Conservation (phyloP, 2,329 filamentous ascomycete species). For the Ophiostoma novo-ulmi region DNA sequence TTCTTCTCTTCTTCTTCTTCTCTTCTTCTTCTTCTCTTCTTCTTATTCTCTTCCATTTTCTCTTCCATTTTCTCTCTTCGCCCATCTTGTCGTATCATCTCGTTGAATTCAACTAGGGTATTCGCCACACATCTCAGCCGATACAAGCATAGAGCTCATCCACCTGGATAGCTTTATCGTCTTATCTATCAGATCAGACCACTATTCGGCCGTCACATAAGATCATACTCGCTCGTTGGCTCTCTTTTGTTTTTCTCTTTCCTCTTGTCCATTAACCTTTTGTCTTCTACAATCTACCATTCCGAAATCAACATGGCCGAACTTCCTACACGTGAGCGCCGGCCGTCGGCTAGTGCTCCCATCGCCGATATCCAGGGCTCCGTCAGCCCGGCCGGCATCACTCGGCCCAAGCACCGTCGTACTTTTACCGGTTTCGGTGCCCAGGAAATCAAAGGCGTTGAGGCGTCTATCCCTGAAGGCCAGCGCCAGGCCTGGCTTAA, state of each 20-base stretch:
- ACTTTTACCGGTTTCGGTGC: conserved; percentile 93
- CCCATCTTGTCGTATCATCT: neutral
- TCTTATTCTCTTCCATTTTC: neutral
- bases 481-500: conserved; percentile 75
- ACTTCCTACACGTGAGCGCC: conserved; percentile 63
- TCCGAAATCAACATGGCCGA: conserved; percentile 20
- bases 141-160: neutral
- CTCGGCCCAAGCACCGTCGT: conserved; percentile 89
- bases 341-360: conserved; percentile 74
- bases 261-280: neutral
- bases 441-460: conserved; percentile 85
- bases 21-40: neutral
- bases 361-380: conserved; percentile 82
- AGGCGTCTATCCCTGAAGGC: conserved; percentile 82
- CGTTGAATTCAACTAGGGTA: neutral
- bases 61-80: neutral
- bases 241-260: neutral
- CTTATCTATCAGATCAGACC: conserved; percentile 11
- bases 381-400: conserved; percentile 77
- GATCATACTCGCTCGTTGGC: neutral
- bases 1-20: neutral
- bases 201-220: neutral
- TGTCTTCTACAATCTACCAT: neutral
- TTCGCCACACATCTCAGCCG: neutral
- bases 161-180: conserved; percentile 11